Base-by-base conservation (phyloP, 106 monocot genomes). In the Dioscorea alata region DNA sequence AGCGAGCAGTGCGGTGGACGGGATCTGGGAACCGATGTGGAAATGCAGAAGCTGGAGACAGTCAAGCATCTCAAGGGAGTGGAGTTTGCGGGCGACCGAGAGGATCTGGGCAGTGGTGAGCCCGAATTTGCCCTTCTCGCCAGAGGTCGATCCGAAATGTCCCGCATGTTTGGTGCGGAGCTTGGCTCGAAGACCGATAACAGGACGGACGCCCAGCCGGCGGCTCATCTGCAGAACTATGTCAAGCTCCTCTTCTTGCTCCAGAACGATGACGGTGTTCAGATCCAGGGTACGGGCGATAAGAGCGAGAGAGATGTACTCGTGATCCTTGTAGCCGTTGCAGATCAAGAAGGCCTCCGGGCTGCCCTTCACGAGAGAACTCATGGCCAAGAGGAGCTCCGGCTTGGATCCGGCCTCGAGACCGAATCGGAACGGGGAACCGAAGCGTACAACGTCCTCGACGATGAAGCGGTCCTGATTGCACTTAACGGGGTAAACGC, bases 391-490 rank as follows among this genome's bases (percentile, higher is more conserved):
- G 48, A 99, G 89, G 21, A 99, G 85, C 76, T 99, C 97, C 7
- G 97, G 89, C 68, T 99, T 99, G 15, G 97, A 99, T 17, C 97
- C 97, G 20, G 92, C 97, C 73, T 99, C 97, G 13, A 99, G 89
- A 35, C 97, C 97, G 81, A 89, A 99, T 2, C 81, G 69, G 85
- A 78, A 92, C 8, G 82, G 70, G 6, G 70, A 49, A 16, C 97
- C 97, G 48, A 90, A 92, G 33, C 85, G 84, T 2, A 99, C 81
- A 48, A 99, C 67, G 71, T 99, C 97, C 68, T 92, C 92, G 4
- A 99, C 92, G 48, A 99, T 77, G 79, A 69, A 85, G 0, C 89
- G 77, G 59, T 99, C 89, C 76, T 99, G 92, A 67, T 92, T 99
- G 82, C 97, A 99, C 58, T 99, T 99, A 14, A 99, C 92, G 1